phyloP scores from a whole-genome alignment of 192 early-diverging fungal genomes.

The Linnemannia zychae region DNA sequence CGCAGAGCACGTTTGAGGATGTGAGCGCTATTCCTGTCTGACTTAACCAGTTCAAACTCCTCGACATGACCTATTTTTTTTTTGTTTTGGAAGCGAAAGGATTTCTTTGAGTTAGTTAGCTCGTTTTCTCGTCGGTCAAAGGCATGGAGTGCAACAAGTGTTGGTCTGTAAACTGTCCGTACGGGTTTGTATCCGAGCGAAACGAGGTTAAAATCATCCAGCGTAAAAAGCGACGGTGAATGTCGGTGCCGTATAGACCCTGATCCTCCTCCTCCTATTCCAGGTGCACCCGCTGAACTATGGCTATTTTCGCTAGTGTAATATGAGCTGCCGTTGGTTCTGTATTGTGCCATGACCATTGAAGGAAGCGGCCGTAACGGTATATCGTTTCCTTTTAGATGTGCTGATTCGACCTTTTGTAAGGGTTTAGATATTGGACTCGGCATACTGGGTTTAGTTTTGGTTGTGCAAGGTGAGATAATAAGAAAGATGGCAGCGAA shows the following conservation, averaged over 20 bases:
- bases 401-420: not conserved
- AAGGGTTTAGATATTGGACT: not conserved
- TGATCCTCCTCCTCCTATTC: not conserved
- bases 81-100: too few species aligned
- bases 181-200: slow-evolving; percentile 53
- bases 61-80: slow-evolving; percentile 29
- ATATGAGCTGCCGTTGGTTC: not conserved
- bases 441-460: not conserved
- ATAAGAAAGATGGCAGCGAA: too few species aligned
- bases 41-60: slow-evolving; percentile 32
- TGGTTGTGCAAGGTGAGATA: too few species aligned
- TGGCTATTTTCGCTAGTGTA: not conserved
- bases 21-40: slow-evolving; percentile 28
- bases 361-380: slow-evolving; percentile 18
- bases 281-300: not conserved
- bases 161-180: not conserved
- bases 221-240: slow-evolving; percentile 20
- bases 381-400: not conserved
- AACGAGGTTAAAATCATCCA: slow-evolving; percentile 51
- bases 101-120: not conserved
- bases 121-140: not conserved
- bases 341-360: not conserved
- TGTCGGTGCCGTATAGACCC: not conserved
- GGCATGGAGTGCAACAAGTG: not conserved
- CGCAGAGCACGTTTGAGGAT: slow-evolving; percentile 25